These are phyloP conservation scores for Fomitopsis serialis DNA, from an alignment of 768 basidiomycete genomes.

Conservation along the genomic window DNA sequence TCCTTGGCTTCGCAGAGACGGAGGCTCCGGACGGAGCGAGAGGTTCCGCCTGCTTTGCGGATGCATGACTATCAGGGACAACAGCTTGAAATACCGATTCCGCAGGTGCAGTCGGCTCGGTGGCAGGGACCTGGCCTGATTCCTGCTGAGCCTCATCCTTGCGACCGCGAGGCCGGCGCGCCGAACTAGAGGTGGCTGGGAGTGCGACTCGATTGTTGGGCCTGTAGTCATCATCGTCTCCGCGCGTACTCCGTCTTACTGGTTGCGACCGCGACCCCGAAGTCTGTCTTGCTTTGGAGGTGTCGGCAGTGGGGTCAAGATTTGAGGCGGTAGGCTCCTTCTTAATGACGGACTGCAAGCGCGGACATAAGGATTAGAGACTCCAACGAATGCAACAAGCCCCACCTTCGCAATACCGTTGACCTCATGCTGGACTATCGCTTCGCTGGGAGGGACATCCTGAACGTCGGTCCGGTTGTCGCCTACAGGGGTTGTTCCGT, in stretches of 20 bases:
- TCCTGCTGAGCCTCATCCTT: not conserved
- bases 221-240: not conserved
- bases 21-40: not conserved
- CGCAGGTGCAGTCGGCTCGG: not conserved
- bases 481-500: not conserved
- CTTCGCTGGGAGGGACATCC: not conserved
- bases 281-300: not conserved
- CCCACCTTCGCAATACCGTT: not conserved
- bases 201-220: not conserved
- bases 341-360: not conserved
- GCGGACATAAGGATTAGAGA: not conserved
- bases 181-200: not conserved
- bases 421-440: not conserved
- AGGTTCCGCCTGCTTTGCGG: not conserved
- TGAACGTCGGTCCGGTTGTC: conserved; percentile 26
- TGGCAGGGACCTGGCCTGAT: not conserved
- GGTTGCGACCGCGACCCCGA: not conserved
- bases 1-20: not conserved
- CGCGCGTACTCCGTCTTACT: not conserved
- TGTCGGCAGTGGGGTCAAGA: not conserved
- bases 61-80: not conserved
- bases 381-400: too few relatives aligned
- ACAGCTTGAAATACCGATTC: not conserved
- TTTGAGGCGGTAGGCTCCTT: not conserved
- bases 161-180: not conserved